These are phyloP conservation scores for Rhodamnia rubescens DNA, from an alignment of 345 rosid species.

Conservation along the genomic window DNA sequence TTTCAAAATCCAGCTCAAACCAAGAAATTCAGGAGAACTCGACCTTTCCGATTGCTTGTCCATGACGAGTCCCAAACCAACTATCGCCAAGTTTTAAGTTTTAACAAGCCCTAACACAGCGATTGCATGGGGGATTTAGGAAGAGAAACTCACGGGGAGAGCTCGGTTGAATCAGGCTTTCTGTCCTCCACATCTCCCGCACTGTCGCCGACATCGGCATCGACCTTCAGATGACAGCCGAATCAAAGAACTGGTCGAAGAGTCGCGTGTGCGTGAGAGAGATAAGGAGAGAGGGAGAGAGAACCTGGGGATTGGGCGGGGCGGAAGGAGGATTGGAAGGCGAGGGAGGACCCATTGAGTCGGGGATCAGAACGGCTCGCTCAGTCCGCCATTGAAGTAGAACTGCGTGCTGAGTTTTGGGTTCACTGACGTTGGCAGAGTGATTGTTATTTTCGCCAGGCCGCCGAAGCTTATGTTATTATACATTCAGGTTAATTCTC, in stretches of 20 bases:
- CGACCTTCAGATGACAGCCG: background rate
- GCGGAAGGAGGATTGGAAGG: background rate
- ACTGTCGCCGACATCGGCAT: background rate
- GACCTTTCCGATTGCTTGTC: background rate
- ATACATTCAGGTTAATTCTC: too few species aligned
- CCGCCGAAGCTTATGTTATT: too few species aligned
- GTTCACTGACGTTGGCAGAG: background rate
- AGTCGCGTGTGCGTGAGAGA: background rate
- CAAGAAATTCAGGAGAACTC: background rate
- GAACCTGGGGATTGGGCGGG: background rate
- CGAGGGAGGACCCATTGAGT: background rate
- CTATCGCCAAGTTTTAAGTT: background rate
- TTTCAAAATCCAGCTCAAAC: background rate
- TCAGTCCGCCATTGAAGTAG: background rate
- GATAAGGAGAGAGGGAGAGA: background rate
- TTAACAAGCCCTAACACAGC: background rate
- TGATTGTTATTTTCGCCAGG: background rate
- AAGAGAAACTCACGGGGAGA: background rate
- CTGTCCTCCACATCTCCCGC: background rate
- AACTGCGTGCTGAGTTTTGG: background rate
- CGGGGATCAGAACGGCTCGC: background rate
- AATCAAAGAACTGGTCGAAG: background rate
- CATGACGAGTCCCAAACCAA: background rate
- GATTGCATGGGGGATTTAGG: background rate
- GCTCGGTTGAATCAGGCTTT: background rate